Base-by-base conservation (phyloP, 441 rosid genomes). In the Euphorbia corollata region DNA sequence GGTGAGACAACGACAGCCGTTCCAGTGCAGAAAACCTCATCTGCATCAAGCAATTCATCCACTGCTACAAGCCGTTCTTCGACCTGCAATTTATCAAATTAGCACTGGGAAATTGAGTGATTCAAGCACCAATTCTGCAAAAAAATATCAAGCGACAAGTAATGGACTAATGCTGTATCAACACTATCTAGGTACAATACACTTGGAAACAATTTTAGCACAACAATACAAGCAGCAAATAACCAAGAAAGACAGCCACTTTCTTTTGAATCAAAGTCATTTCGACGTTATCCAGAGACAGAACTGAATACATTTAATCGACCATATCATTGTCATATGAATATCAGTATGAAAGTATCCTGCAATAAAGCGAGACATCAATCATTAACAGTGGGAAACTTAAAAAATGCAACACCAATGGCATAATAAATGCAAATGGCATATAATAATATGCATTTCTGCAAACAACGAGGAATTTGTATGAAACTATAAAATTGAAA, bases 1-100 rank as follows among this genome's bases (percentile, higher is more conserved):
- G 97, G 97, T 38, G 98, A 93, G 24, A 93, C 84, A 67, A 93
- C 96, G 66, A 93, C 98, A 0, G 98, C 98, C 24, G 98, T 93
- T 43, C 98, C 97, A 5, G 96, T 90, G 73, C 96, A 93, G 75
- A 93, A 93, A 48, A 91, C 95, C 78, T 93, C 98, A 63, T 91
- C 96, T 0, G 98, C 97, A 68, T 81, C 89, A 59, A 93, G 85
- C 79, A 93, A 82, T 68, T 93, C 98, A 63, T 88, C 93, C 63
- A 88, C 88, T 0, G 76, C 62, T 55, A 90, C 92, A 43, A 16
- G 81, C 27, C 95, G 84, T 71, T 88, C 95, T 76, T 86, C 91
- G 64, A 90, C 97, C 91, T 90, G 85, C 74, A 76, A 34, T 39
- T 5, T 43, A 66, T 6, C 39, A 68, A 20, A 70, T 23, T 4